Percentiles rank a stretch among this genome's conserved stretches.
Evolutionary conservation across 768 basidiomycete species (phyloP).

Genomic region (Gloeostereum incarnatum): DNA sequence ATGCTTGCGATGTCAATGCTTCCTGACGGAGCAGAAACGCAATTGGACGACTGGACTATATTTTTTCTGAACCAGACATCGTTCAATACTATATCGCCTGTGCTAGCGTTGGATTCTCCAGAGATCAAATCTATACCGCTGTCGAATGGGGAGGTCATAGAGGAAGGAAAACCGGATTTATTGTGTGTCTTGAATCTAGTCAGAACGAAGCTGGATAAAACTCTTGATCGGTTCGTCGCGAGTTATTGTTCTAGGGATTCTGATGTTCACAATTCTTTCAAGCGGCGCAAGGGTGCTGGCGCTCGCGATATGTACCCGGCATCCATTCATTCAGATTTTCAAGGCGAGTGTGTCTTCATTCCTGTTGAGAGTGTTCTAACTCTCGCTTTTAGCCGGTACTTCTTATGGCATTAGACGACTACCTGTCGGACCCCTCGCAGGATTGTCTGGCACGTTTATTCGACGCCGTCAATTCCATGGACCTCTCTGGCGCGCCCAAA

Average conservation of each 20-base stretch:
- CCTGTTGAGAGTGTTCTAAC: neutral
- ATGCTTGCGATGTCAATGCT: slow-evolving; percentile 96
- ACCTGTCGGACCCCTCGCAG: slow-evolving; percentile 82
- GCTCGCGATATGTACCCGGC: slow-evolving; percentile 69
- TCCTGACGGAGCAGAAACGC: slow-evolving; percentile 94
- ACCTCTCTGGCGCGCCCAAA: slow-evolving; percentile 67
- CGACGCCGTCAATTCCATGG: slow-evolving; percentile 89
- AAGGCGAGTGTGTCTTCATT: slow-evolving; percentile 31
- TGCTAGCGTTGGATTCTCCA: slow-evolving; percentile 61
- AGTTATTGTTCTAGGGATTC: neutral
- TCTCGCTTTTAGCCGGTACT: slow-evolving; percentile 63
- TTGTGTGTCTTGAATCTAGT: slow-evolving; percentile 75
- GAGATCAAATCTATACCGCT: slow-evolving; percentile 13
- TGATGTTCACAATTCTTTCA: slow-evolving; percentile 1
- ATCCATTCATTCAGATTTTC: slow-evolving; percentile 79
- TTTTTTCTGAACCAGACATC: slow-evolving; percentile 96
- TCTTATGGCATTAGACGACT: slow-evolving; percentile 90
- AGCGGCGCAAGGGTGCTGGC: slow-evolving; percentile 80
- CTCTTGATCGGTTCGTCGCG: slow-evolving; percentile 43
- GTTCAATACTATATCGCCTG: slow-evolving; percentile 78
- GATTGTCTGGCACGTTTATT: slow-evolving; percentile 86
- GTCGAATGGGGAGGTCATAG: slow-evolving; percentile 15
- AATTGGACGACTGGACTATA: slow-evolving; percentile 95
- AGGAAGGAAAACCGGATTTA: slow-evolving; percentile 28
- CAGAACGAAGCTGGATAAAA: slow-evolving; percentile 69